Percentiles rank a stretch among this genome's conserved stretches.
phyloP scores from a whole-genome alignment of 2,329 filamentous ascomycete species.

The Lasiodiplodia theobromae region DNA sequence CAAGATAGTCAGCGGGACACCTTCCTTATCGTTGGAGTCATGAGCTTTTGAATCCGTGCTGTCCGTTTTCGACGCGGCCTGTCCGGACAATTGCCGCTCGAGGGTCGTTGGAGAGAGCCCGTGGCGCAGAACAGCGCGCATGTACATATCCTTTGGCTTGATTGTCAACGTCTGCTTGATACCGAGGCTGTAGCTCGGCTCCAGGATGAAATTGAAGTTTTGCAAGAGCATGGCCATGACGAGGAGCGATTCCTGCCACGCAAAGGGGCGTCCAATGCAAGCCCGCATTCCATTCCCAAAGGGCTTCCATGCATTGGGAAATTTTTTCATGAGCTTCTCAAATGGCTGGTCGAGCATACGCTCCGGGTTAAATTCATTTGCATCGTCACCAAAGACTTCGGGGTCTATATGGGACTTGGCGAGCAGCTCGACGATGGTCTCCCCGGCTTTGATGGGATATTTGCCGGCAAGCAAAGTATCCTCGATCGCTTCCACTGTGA shows the following conservation, averaged over 20 bases:
- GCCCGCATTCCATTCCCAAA: constrained; percentile 75
- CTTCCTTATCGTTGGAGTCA: too few relatives aligned
- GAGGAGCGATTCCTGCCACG: constrained; percentile 69
- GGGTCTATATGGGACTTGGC: not conserved
- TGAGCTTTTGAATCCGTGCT: too few relatives aligned
- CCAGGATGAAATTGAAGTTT: not conserved
- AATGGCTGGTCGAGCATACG: constrained; percentile 55
- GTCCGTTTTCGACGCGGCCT: too few relatives aligned
- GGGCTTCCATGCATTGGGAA: constrained; percentile 52
- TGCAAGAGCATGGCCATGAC: constrained; percentile 43
- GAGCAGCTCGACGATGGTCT: not conserved
- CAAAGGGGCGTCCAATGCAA: constrained; percentile 77
- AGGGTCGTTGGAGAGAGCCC: not conserved
- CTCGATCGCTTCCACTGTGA: not conserved
- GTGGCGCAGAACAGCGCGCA: not conserved
- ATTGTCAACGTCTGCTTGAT: not conserved
- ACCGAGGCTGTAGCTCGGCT: not conserved
- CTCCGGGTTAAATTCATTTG: not conserved
- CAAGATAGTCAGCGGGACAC: not conserved
- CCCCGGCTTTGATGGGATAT: not conserved
- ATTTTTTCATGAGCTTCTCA: constrained; percentile 44
- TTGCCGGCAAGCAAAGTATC: constrained; percentile 56
- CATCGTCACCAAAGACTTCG: not conserved
- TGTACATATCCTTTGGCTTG: not conserved
- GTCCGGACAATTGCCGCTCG: not conserved